Conservation (phyloP, 768 basidiomycete genomes). For the Collybia sordida region DNA sequence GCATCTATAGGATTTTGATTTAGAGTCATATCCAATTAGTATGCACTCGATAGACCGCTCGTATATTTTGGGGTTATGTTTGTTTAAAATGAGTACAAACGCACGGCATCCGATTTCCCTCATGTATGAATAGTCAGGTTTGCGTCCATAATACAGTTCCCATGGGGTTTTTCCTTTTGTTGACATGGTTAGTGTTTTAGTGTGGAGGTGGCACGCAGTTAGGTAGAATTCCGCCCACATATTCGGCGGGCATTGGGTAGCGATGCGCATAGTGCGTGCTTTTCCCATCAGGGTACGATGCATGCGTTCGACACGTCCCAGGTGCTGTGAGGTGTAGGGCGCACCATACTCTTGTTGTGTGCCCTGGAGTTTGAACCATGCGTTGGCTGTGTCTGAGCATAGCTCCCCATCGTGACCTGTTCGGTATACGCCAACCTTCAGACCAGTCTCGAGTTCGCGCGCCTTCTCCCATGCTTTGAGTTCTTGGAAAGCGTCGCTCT, state of each 20-base stretch:
- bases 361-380: conserved; percentile 13
- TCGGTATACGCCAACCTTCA: conserved; percentile 10
- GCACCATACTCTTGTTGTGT: conserved; percentile 16
- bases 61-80: conserved; percentile 25
- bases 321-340: conserved; percentile 30
- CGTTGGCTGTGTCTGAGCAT: conserved; percentile 5
- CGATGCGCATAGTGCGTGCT: conserved; percentile 23
- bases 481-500: conserved; percentile 18
- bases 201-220: conserved; percentile 16
- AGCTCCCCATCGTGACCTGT: conserved; percentile 24
- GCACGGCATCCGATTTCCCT: conserved; percentile 31
- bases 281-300: conserved; percentile 29
- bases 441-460: conserved; percentile 17
- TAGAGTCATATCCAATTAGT: conserved; percentile 33
- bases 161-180: conserved; percentile 14
- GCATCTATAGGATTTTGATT: conserved; percentile 32
- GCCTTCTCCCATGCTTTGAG: conserved; percentile 28
- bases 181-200: conserved; percentile 5
- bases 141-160: conserved; percentile 16
- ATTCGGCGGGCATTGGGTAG: conserved; percentile 17
- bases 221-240: conserved; percentile 29
- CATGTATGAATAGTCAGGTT: conserved; percentile 27
- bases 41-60: conserved; percentile 28
- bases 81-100: conserved; percentile 32
- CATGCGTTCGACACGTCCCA: conserved; percentile 29